Conservation (phyloP, 192 early-diverging fungal genomes). For the Coemansia sp. region DNA sequence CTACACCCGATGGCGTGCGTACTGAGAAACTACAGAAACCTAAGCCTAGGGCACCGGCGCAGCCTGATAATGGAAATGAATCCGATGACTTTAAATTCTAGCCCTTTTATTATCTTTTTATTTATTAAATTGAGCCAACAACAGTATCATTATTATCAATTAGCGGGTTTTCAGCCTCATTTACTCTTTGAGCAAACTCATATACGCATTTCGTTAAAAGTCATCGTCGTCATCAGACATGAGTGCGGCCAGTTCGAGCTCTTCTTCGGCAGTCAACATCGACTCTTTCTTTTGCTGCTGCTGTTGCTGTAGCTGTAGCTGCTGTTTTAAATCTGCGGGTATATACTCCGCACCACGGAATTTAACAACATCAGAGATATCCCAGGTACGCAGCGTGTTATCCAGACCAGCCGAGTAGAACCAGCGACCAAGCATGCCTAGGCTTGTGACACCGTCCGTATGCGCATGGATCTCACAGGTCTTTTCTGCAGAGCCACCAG, state of each 20-base stretch:
- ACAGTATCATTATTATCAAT: too few relatives aligned
- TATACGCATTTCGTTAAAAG: too few relatives aligned
- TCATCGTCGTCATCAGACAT: slow-evolving; percentile 65
- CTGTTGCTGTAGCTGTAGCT: slow-evolving; percentile 9
- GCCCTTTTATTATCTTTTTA: neutral
- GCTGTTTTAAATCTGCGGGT: slow-evolving; percentile 17
- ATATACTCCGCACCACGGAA: slow-evolving; percentile 31
- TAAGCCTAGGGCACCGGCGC: too few relatives aligned
- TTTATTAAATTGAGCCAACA: too few relatives aligned
- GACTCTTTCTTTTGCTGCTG: slow-evolving; percentile 3
- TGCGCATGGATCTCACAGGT: slow-evolving; percentile 80
- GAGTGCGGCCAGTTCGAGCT: slow-evolving; percentile 82
- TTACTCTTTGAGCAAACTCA: too few relatives aligned
- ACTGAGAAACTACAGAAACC: slow-evolving; percentile 73
- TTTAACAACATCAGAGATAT: slow-evolving; percentile 52
- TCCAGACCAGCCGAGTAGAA: slow-evolving; percentile 84
- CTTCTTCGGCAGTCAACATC: slow-evolving; percentile 84
- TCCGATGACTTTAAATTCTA: slow-evolving; percentile 52
- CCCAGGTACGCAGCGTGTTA: slow-evolving; percentile 81
- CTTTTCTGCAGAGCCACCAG: slow-evolving; percentile 27
- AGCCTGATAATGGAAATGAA: too few relatives aligned
- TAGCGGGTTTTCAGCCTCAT: too few relatives aligned
- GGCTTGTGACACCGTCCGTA: slow-evolving; percentile 80
- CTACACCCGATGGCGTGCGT: slow-evolving; percentile 72
- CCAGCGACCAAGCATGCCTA: slow-evolving; percentile 56